Evolutionary conservation across 768 basidiomycete genomes (phyloP), one percentile per base, ranked within the genome.

Genomic region (Russula lepida): DNA sequence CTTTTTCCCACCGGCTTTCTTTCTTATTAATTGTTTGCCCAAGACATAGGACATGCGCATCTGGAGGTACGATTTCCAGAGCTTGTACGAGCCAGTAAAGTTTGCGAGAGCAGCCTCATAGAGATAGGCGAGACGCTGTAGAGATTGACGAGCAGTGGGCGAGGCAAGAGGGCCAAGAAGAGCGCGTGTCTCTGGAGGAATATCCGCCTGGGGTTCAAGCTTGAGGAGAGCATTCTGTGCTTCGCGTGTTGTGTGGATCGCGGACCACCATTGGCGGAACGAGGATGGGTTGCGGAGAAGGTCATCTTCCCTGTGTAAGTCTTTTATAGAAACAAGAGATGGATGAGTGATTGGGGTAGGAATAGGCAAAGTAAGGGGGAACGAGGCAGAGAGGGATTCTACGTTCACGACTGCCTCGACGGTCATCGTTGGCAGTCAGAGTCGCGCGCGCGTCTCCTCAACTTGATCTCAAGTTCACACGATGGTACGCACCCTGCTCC

Each of bases 1-100:
- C 80, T 92, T 97, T 77, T 81, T 86, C 12, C 92, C 93, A 1
- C 92, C 89, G 3, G 89, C 81, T 52, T 84, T 81, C 77, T 92
- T 88, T 74, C 84, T 88, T 46, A 79, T 71, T 6, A 85, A 73
- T 1, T 79, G 81, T 65, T 82, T 86, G 2, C 95, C 97, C 11
- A 95, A 77, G 4, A 98, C 91, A 73, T 87, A 97, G 1, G 81
- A 78, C 79, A 89, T 86, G 51, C 97, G 82, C 75, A 86, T 84
- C 54, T 79, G 80, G 46, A 98, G 78, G 73, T 99, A 99, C 0
- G 90, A 82, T 70, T 92, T 94, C 97, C 97, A 98, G 55, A 98
- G 75, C 72, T 97, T 94, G 83, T 92, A 98, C 2, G 88, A 91
- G 12, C 81, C 84, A 0, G 95, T 88, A 69, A 98, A 97, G 64